Evolutionary conservation across 805 yeast species (phyloP).

Genomic region (Starmera pachycereana): DNA sequence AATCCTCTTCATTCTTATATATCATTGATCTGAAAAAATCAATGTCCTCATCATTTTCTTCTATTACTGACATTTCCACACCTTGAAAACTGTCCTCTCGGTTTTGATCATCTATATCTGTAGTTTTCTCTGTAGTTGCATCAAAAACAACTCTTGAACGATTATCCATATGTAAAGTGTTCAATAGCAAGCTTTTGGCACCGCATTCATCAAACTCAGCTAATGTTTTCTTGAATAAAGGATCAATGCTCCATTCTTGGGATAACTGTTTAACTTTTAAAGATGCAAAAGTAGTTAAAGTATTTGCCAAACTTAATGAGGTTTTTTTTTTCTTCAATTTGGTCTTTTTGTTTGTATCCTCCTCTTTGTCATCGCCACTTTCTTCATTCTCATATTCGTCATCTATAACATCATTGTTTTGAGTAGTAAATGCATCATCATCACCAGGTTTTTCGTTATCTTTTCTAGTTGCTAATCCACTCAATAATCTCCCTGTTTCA

Average conservation of each 20-base stretch:
- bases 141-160: conserved; percentile 56
- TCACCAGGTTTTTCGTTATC: conserved; percentile 8
- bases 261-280: conserved; percentile 47
- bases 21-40: conserved; percentile 13
- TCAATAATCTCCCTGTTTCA: conserved; percentile 76
- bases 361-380: conserved; percentile 13
- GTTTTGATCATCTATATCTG: conserved; percentile 3
- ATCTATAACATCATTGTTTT: conserved; percentile 13
- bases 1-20: conserved; percentile 18
- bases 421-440: conserved; percentile 10
- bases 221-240: conserved; percentile 62
- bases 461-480: conserved; percentile 53
- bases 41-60: conserved; percentile 24
- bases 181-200: conserved; percentile 56
- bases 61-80: conserved; percentile 2
- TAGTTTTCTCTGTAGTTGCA: conserved; percentile 29
- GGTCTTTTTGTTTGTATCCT: conserved; percentile 15
- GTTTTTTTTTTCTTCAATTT: conserved; percentile 21
- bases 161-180: conserved; percentile 45
- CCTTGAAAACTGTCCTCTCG: conserved; percentile 3
- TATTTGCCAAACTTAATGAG: conserved; percentile 27
- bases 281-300: conserved; percentile 39
- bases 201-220: conserved; percentile 82
- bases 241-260: conserved; percentile 59
- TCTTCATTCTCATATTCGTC: conserved; percentile 15